Conservation (phyloP, 176 grass and related monocot genomes). For the Thalia dealbata region DNA sequence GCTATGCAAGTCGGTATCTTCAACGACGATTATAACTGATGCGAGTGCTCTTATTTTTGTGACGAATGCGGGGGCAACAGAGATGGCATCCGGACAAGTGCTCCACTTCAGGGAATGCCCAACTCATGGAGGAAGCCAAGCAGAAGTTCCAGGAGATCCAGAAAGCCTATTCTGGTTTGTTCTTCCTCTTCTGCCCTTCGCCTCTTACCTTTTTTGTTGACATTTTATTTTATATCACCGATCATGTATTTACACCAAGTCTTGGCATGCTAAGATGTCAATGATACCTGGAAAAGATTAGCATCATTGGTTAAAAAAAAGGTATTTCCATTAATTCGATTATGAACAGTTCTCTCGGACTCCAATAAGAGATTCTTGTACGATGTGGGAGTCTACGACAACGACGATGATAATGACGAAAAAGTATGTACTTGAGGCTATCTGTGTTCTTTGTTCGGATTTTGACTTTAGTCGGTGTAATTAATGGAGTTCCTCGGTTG, state of each 20-base stretch:
- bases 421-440: conserved; percentile 3
- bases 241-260: background rate
- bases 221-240: background rate
- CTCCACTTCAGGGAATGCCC: conserved; percentile 45
- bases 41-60: background rate
- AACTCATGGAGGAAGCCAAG: conserved; percentile 69
- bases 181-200: conserved; percentile 6
- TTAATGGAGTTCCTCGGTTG: background rate
- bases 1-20: too few relatives aligned
- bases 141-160: conserved; percentile 98
- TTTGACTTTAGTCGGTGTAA: background rate
- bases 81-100: conserved; percentile 93
- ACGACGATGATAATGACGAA: conserved; percentile 55
- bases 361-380: conserved; percentile 92
- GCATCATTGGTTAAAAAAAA: too few relatives aligned
- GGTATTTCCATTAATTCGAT: background rate
- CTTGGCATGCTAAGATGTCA: too few relatives aligned
- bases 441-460: background rate
- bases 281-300: too few relatives aligned
- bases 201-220: conserved; percentile 12
- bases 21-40: too few relatives aligned
- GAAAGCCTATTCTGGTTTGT: conserved; percentile 63
- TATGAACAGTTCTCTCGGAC: conserved; percentile 72
- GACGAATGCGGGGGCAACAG: conserved; percentile 22
- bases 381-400: conserved; percentile 69